These are phyloP conservation scores for Pontederia crassipes DNA, from an alignment of 176 grass and related monocot species.

Conservation along the genomic window DNA sequence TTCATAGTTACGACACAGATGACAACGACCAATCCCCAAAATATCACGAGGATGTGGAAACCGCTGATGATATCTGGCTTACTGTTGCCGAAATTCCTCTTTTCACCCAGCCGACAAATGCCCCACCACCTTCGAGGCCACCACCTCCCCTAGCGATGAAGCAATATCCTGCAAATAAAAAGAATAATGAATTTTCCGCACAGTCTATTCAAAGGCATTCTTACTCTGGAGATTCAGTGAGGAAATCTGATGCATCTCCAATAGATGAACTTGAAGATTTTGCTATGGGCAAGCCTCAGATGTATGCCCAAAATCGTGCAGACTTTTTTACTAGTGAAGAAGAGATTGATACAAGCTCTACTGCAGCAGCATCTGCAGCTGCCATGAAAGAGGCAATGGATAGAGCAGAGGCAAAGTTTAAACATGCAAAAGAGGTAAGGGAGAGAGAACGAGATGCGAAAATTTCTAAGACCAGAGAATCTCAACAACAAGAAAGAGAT, in stretches of 20 bases:
- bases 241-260: constrained; percentile 35
- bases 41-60: constrained; percentile 43
- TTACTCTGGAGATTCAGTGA: constrained; percentile 39
- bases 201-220: constrained; percentile 37
- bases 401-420: constrained; percentile 22
- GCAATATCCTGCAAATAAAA: constrained; percentile 30
- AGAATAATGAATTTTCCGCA: constrained; percentile 19
- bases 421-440: constrained; percentile 17
- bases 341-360: constrained; percentile 47
- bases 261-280: constrained; percentile 67
- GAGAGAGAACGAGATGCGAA: constrained; percentile 14
- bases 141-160: constrained; percentile 55
- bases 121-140: constrained; percentile 65
- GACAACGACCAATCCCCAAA: constrained; percentile 44
- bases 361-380: constrained; percentile 26
- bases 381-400: constrained; percentile 18
- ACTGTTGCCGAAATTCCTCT: constrained; percentile 96
- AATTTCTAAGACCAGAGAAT: constrained; percentile 16
- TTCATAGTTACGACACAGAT: constrained; percentile 35
- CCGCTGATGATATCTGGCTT: constrained; percentile 79
- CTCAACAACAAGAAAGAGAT: constrained; percentile 11
- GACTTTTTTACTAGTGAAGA: constrained; percentile 36
- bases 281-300: constrained; percentile 40
- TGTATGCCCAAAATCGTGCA: constrained; percentile 33
- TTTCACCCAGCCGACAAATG: constrained; percentile 73